A percentile compares a stretch with the other conserved stretches of the same genome.
These are phyloP conservation scores for Trichocomaceae sp. DNA, from an alignment of 2,329 filamentous ascomycete genomes.

Conservation along the genomic window DNA sequence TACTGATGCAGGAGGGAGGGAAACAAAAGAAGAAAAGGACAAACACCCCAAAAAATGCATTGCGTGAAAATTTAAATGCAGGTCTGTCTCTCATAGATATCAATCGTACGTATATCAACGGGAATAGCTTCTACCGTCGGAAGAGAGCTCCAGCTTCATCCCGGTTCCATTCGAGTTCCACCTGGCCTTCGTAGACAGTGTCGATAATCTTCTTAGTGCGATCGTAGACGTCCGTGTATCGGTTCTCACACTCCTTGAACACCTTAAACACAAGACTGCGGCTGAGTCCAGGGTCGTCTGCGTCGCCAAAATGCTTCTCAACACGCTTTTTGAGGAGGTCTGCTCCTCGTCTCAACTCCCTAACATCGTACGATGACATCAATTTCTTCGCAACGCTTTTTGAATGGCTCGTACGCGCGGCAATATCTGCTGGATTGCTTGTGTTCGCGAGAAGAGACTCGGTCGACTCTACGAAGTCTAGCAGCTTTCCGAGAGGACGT, in stretches of 20 bases:
- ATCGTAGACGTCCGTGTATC: slow-evolving; percentile 51
- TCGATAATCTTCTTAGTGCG: slow-evolving; percentile 41
- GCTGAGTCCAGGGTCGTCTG: slow-evolving; percentile 65
- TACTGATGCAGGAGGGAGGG: background rate
- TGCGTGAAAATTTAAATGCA: background rate
- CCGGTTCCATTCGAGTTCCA: slow-evolving; percentile 44
- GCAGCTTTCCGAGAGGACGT: slow-evolving; percentile 77
- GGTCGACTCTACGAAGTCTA: slow-evolving; percentile 86
- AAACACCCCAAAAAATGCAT: slow-evolving; percentile 7
- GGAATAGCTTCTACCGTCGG: slow-evolving; percentile 21
- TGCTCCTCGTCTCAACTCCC: slow-evolving; percentile 83
- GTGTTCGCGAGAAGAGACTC: slow-evolving; percentile 62
- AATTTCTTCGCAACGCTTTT: slow-evolving; percentile 81
- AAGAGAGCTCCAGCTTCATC: slow-evolving; percentile 41
- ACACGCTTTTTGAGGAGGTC: slow-evolving; percentile 83
- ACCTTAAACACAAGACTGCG: slow-evolving; percentile 54
- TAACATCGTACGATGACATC: slow-evolving; percentile 69
- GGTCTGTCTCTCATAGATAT: background rate
- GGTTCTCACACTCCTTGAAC: slow-evolving; percentile 52
- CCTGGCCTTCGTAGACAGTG: slow-evolving; percentile 39
- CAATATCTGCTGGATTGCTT: slow-evolving; percentile 54
- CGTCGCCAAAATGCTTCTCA: slow-evolving; percentile 94
- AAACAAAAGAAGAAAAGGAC: background rate
- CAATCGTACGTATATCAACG: background rate
- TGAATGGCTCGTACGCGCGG: slow-evolving; percentile 74